phyloP scores from a whole-genome alignment of 768 basidiomycete genomes.

The Basidioascus undulatus region DNA sequence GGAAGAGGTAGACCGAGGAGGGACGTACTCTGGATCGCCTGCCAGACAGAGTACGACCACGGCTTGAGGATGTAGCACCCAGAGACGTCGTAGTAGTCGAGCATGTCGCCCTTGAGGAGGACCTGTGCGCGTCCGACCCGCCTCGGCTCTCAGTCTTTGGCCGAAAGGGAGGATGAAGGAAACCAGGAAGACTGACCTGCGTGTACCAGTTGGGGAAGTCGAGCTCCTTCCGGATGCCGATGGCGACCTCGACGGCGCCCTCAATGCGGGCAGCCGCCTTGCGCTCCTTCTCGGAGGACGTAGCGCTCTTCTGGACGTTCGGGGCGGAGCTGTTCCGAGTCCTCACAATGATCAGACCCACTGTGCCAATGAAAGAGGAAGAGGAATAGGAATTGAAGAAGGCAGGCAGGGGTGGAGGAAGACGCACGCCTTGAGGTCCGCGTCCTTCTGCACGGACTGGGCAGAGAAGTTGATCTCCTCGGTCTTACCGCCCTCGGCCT shows the following conservation, averaged over 20 bases:
- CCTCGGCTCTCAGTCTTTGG: constrained; percentile 9
- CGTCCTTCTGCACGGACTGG: too few relatives aligned
- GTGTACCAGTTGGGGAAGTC: constrained; percentile 91
- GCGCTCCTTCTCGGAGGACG: constrained; percentile 7
- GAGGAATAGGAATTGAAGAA: constrained; percentile 8
- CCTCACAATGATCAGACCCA: background rate
- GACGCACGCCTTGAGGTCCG: constrained; percentile 1
- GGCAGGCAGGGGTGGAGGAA: constrained; percentile 14
- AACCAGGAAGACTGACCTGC: constrained; percentile 29
- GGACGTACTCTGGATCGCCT: constrained; percentile 59
- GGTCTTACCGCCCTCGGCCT: constrained; percentile 54
- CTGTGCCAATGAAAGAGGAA: constrained; percentile 16
- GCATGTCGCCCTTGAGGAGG: constrained; percentile 92
- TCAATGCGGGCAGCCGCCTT: constrained; percentile 38
- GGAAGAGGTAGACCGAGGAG: background rate
- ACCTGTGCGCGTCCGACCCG: constrained; percentile 30
- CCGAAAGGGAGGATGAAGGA: background rate
- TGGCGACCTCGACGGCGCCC: constrained; percentile 71
- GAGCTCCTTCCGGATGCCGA: constrained; percentile 84
- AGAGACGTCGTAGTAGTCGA: constrained; percentile 95
- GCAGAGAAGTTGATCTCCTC: constrained; percentile 33
- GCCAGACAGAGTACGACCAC: constrained; percentile 95
- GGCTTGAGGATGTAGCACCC: constrained; percentile 98
- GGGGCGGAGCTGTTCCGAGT: constrained; percentile 17
- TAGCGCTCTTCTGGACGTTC: constrained; percentile 37